Evolutionary conservation across 2,329 filamentous ascomycete genomes (phyloP).

Genomic region (Exserohilum rostratum): DNA sequence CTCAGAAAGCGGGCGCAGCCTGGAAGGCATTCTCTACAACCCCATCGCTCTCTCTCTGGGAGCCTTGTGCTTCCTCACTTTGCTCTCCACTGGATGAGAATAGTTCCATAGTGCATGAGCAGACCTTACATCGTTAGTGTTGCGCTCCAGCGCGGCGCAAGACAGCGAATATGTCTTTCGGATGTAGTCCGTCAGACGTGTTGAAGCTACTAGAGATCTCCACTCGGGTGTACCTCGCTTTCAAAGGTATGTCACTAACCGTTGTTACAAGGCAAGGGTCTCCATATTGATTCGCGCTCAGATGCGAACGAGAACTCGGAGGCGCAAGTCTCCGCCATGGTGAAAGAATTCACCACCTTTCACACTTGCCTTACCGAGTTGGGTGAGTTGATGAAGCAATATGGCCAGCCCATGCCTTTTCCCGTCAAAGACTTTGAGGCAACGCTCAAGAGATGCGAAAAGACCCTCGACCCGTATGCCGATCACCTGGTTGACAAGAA

Average conservation of each 20-base stretch:
- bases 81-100: constrained; percentile 10
- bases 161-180: constrained; percentile 36
- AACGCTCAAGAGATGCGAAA: constrained; percentile 38
- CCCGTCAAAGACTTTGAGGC: constrained; percentile 38
- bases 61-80: constrained; percentile 24
- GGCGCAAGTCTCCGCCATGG: constrained; percentile 38
- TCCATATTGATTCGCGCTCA: constrained; percentile 18
- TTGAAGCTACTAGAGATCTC: constrained; percentile 42
- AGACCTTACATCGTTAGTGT: constrained; percentile 13
- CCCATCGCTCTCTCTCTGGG: constrained; percentile 5
- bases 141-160: constrained; percentile 39
- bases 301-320: constrained; percentile 46
- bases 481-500: constrained; percentile 39
- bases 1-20: constrained; percentile 8
- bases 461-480: constrained; percentile 36
- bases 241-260: constrained; percentile 33
- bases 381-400: constrained; percentile 41
- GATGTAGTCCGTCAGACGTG: constrained; percentile 39
- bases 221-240: constrained; percentile 40
- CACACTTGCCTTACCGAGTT: constrained; percentile 37
- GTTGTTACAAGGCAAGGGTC: background rate
- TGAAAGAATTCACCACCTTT: constrained; percentile 40
- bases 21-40: constrained; percentile 18
- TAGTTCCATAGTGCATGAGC: constrained; percentile 30
- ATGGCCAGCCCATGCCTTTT: constrained; percentile 40